phyloP scores from a whole-genome alignment of 208 protist species.

The Acanthamoeba lenticulata region DNA sequence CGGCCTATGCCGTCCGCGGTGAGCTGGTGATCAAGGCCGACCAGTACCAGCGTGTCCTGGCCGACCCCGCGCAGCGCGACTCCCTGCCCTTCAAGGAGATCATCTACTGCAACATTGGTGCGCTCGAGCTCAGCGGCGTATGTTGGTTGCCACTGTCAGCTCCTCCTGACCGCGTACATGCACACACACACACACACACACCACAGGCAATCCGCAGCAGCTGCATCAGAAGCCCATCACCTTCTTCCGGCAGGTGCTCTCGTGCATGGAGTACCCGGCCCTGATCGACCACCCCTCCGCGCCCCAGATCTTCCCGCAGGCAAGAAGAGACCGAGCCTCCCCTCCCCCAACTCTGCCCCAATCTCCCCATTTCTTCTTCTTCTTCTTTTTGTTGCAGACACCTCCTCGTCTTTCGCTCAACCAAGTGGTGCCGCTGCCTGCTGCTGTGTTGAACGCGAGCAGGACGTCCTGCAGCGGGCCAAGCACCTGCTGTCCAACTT shows the following conservation, averaged over 20 bases:
- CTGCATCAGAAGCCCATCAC: constrained; percentile 96
- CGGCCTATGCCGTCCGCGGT: constrained; percentile 40
- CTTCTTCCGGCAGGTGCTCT: constrained; percentile 93
- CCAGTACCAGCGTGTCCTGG: constrained; percentile 5
- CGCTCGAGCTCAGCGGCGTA: no score
- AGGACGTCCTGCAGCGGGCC: constrained; percentile 93
- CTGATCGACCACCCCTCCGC: constrained; percentile 83
- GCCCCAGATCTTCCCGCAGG: constrained; percentile 87
- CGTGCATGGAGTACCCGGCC: constrained; percentile 85
- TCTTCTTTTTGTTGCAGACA: no score
- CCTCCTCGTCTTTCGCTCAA: not conserved
- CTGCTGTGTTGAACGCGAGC: not conserved
- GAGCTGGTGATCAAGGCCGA: constrained; percentile 64
- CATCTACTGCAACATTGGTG: constrained; percentile 98
- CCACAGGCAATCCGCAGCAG: constrained; percentile 96
- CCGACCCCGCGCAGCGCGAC: constrained; percentile 41
- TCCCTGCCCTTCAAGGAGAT: constrained; percentile 91
- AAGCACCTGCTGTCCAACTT: constrained; percentile 55
- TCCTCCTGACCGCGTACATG: no score
- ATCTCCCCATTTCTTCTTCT: constrained; percentile 1
- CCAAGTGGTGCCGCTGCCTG: not conserved
- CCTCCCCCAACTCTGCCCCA: not conserved
- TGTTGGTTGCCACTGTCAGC: no score
- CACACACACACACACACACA: no score
- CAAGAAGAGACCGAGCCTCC: constrained; percentile 64